phyloP scores from a whole-genome alignment of 352 stramenopile species.

The Phytophthora kernoviae region DNA sequence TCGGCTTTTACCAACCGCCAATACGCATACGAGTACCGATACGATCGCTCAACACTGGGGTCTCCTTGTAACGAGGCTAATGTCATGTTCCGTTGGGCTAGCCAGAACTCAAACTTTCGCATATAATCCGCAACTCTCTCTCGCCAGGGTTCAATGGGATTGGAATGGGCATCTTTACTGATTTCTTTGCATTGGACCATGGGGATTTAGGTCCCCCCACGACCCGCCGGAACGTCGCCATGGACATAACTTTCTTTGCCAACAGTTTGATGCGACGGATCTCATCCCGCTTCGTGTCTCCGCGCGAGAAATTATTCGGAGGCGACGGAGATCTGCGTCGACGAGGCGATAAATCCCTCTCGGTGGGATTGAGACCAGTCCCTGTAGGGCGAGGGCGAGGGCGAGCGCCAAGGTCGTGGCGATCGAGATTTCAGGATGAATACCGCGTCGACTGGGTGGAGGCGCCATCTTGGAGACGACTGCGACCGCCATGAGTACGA shows the following conservation, averaged over 20 bases:
- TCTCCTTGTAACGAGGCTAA: slow-evolving; percentile 14
- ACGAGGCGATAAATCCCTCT: slow-evolving; percentile 11
- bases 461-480: not conserved
- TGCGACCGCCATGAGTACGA: slow-evolving; percentile 1
- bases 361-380: slow-evolving; percentile 12
- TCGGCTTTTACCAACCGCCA: slow-evolving; percentile 20
- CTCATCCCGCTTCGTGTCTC: slow-evolving; percentile 4
- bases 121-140: slow-evolving; percentile 18
- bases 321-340: slow-evolving; percentile 19
- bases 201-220: slow-evolving; percentile 12
- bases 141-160: slow-evolving; percentile 15
- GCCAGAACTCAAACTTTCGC: slow-evolving; percentile 36
- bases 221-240: slow-evolving; percentile 14
- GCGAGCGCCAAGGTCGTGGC: slow-evolving; percentile 10
- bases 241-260: slow-evolving; percentile 20
- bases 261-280: slow-evolving; percentile 14
- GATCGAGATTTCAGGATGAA: slow-evolving; percentile 10
- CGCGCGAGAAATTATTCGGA: slow-evolving; percentile 7
- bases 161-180: slow-evolving; percentile 14
- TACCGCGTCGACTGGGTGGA: slow-evolving; percentile 3
- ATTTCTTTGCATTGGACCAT: slow-evolving; percentile 5
- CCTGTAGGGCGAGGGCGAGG: slow-evolving; percentile 9
- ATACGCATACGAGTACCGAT: slow-evolving; percentile 22
- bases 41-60: slow-evolving; percentile 15
- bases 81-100: slow-evolving; percentile 20